Evolutionary conservation across 177 flowering plant species (phyloP).

Genomic region (Vitis hybrid): DNA sequence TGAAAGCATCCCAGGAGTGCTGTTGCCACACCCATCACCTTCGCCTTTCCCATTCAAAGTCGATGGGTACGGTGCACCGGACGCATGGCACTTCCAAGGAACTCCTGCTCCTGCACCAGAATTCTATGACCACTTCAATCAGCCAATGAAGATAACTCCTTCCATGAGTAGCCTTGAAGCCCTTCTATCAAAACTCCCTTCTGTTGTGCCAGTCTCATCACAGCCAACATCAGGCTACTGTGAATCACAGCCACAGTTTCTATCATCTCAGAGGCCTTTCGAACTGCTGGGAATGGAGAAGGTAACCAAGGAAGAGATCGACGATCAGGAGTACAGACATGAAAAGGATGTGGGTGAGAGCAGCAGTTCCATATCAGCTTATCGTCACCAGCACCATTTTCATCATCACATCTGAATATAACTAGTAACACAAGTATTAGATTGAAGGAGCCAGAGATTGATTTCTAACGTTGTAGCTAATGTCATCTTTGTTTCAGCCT

Average conservation of each 20-base stretch:
- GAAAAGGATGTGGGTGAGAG: conserved; percentile 44
- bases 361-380: conserved; percentile 39
- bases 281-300: conserved; percentile 37
- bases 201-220: conserved; percentile 56
- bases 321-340: conserved; percentile 27
- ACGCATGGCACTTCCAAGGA: conserved; percentile 41
- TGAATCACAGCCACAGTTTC: conserved; percentile 21
- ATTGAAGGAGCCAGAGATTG: neutral
- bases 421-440: neutral
- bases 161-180: conserved; percentile 98
- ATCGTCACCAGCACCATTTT: conserved; percentile 23
- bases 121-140: conserved; percentile 33
- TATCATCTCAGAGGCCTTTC: conserved; percentile 26
- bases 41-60: conserved; percentile 47
- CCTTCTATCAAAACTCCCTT: conserved; percentile 93
- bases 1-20: conserved; percentile 95
- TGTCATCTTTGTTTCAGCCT: neutral
- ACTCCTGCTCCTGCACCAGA: conserved; percentile 19
- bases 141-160: conserved; percentile 61
- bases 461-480: conserved; percentile 7
- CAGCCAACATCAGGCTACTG: conserved; percentile 27
- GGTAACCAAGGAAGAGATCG: conserved; percentile 48
- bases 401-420: conserved; percentile 29
- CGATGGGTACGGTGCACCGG: conserved; percentile 31
- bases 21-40: conserved; percentile 93